Evolutionary conservation across 1,139 yeast species (phyloP).

Genomic region (Zygoascus meyerae): DNA sequence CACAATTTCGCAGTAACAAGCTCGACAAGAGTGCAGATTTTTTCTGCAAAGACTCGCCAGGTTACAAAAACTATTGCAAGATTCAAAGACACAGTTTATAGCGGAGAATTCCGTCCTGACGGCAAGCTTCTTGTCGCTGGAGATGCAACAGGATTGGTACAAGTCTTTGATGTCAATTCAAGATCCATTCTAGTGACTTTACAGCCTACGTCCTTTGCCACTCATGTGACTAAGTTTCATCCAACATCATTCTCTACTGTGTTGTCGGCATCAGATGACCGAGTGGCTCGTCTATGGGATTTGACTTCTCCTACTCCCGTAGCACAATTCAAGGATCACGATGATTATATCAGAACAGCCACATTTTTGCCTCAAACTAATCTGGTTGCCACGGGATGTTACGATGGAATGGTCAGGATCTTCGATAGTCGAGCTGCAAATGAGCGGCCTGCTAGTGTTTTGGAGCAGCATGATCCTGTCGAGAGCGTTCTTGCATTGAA

Average conservation of each 20-base stretch:
- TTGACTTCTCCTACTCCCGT: conserved; percentile 70
- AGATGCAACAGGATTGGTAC: conserved; percentile 83
- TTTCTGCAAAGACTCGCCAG: conserved; percentile 88
- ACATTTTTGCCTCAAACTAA: conserved; percentile 66
- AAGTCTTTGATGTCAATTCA: conserved; percentile 78
- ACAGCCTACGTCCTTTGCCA: conserved; percentile 77
- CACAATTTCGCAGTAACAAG: conserved; percentile 93
- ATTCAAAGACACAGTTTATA: conserved; percentile 84
- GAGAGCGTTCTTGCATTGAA: conserved; percentile 80
- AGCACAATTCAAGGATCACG: conserved; percentile 65
- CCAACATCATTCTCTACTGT: conserved; percentile 59
- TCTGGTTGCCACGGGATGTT: conserved; percentile 85
- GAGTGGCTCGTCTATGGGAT: conserved; percentile 81
- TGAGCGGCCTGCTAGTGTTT: conserved; percentile 42
- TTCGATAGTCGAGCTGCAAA: conserved; percentile 70
- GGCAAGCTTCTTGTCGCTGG: conserved; percentile 83
- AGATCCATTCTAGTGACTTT: conserved; percentile 73
- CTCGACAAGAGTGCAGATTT: conserved; percentile 85
- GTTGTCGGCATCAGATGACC: conserved; percentile 87
- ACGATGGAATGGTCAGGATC: conserved; percentile 82
- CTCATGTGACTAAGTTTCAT: conserved; percentile 92
- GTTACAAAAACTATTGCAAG: conserved; percentile 84
- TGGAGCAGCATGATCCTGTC: conserved; percentile 68
- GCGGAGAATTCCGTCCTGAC: conserved; percentile 77
- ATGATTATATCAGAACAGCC: conserved; percentile 84